Base-by-base conservation (phyloP, 768 basidiomycete genomes). In the Lactifluus subvellereus region DNA sequence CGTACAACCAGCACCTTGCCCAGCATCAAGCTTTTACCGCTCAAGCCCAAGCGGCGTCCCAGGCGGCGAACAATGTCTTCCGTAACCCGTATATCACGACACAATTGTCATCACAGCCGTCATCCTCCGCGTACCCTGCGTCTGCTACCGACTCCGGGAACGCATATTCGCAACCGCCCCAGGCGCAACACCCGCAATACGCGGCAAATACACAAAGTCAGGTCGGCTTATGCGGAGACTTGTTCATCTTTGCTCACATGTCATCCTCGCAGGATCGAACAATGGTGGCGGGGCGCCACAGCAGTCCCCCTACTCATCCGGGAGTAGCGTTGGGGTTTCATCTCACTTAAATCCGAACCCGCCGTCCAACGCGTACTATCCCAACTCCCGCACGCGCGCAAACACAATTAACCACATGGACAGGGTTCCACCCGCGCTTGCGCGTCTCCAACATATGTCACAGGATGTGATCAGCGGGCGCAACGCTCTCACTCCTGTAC, bases 391-490 rank as follows among this genome's bases (percentile, higher is more conserved):
- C 14, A 85, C 83, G 11, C 82, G 96, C 43, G 90, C 94, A 8
- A 96, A 94, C 74, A 98, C 96, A 37, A 90, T 96, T 76, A 92
- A 93, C 72, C 82, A 84, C 68, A 89, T 91, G 84, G 94, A 97
- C 69, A 82, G 84, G 57, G 85, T 99, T n/a, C 97, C 97, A 33
- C 92, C 96, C 22, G 95, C 96, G 45, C 79, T 99, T 30, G 94
- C 93, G 27, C 82, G 92, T 38, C 75, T 95, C 66, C 88, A 91
- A 59, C 91, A 93, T 33, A 92, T 93, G 88, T 90, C 89, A 65
- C 86, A 88, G 74, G 89, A 88, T 73, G 84, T 86, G 70, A 87
- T 86, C 67, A 83, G 77, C 54, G 84, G 86, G 45, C 80, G 92
- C 58, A 91, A 92, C 69, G 89, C 91, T 22, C 73, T 97, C 73